These are phyloP conservation scores for Cnidoscolus chayamansa DNA, from an alignment of 441 rosid genomes.

Conservation along the genomic window DNA sequence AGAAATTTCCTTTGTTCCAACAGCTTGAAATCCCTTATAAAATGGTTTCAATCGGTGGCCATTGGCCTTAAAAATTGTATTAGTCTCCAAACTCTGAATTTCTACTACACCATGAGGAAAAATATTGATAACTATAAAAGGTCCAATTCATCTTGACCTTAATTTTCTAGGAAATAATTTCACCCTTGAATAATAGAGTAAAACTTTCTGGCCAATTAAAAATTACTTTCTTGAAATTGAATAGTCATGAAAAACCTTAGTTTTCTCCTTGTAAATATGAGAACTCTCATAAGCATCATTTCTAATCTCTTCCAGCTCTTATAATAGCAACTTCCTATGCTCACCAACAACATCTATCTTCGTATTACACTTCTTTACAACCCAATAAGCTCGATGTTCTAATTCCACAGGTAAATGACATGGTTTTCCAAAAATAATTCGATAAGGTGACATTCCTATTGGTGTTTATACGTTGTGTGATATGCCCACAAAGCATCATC, in stretches of 20 bases:
- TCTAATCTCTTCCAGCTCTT: no score
- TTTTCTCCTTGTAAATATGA: no score
- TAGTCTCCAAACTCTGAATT: not conserved
- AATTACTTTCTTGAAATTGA: not conserved
- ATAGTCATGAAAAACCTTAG: not conserved
- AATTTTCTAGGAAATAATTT: not conserved
- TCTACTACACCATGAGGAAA: not conserved
- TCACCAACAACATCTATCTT: no score
- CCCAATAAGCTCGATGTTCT: no score
- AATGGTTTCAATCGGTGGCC: not conserved
- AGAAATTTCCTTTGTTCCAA: not conserved
- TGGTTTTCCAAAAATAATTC: no score
- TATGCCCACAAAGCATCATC: not conserved
- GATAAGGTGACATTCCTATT: not conserved
- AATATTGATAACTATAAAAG: not conserved
- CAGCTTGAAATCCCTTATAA: not conserved
- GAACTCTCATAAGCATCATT: no score
- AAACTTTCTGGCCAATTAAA: not conserved
- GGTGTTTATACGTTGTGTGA: not conserved
- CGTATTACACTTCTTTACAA: no score
- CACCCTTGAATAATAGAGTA: not conserved
- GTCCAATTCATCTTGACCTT: not conserved
- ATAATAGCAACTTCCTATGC: no score
- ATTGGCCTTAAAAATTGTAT: not conserved
- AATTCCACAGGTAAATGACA: no score